Evolutionary conservation across 257 asterid genomes (phyloP), one percentile per base, ranked within the genome.

Genomic region (Fraxinus anomala): DNA sequence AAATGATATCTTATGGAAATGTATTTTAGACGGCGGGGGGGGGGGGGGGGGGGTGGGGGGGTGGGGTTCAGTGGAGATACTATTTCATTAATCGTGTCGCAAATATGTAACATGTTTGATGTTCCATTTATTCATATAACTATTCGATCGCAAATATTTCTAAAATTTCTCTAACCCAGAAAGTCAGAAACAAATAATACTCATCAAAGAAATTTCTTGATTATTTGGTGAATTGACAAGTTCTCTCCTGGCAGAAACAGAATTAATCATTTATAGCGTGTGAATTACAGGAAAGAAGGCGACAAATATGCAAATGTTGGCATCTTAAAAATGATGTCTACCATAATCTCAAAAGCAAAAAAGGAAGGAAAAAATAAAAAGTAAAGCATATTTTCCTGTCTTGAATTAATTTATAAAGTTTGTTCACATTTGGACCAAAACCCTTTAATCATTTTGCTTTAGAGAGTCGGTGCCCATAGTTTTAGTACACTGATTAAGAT

Each of bases 381-480:
- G 36, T 0, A 26, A 23, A 3, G 33, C 17, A 63, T 63, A 40
- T 40, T 37, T 75, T 37, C 61, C 61, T 24, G 34, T 40, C 36
- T 6, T 6, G 33, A 14, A 19, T 51, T 34, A 28, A 54, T 56
- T 6, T 26, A 7, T 11, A 42, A 49, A 42, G 67, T 76, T 40
- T 21, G 61, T 26, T 63, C 66, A 65, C 73, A 26, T 33, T 31
- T 47, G 37, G 69, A 33, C 54, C 68, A 68, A 49, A 68, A 33
- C 75, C 76, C 31, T 33, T 49, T 77, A 69, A 77, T 77, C 70
- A 69, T 77, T 51, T 33, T 33, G 76, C 61, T 77, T 51, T 77
- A 69, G 40, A 47, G 42, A 68, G 30, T 68, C 39, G 80, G 75
- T 68, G 75, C 74, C 51, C 42, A 34, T 3, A 37, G 39, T 59